These are phyloP conservation scores for Cyclocybe cylindracea DNA, from an alignment of 768 basidiomycete genomes.

Conservation along the genomic window DNA sequence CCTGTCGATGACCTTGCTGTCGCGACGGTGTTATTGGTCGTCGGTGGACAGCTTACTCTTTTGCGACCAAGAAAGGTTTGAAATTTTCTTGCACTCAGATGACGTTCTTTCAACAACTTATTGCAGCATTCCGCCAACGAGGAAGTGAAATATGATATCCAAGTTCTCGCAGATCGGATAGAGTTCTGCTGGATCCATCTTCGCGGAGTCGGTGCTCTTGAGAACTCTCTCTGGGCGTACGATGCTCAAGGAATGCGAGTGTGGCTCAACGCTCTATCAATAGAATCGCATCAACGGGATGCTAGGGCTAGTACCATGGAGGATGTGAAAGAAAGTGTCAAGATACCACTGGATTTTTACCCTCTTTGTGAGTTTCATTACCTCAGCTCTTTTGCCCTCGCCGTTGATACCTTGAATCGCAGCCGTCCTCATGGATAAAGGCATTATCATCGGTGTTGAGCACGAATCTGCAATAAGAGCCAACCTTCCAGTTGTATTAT, in stretches of 20 bases:
- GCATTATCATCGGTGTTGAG: slow-evolving; percentile 95
- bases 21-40: slow-evolving; percentile 94
- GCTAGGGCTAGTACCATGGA: slow-evolving; percentile 33
- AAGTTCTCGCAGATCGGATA: slow-evolving; percentile 94
- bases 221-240: slow-evolving; percentile 98
- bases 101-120: background rate
- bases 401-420: slow-evolving; percentile 8
- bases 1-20: slow-evolving; percentile 90
- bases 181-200: slow-evolving; percentile 99
- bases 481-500: slow-evolving; percentile 86
- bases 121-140: slow-evolving; percentile 66
- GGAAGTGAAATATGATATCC: slow-evolving; percentile 96
- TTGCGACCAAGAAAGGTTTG: slow-evolving; percentile 84
- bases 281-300: slow-evolving; percentile 55
- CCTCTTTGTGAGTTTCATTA: slow-evolving; percentile 71
- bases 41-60: slow-evolving; percentile 88
- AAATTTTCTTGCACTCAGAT: background rate
- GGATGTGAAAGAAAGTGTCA: slow-evolving; percentile 90
- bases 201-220: slow-evolving; percentile 87
- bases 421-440: slow-evolving; percentile 99
- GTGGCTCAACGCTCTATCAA: slow-evolving; percentile 94
- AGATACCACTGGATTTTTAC: slow-evolving; percentile 91
- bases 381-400: background rate
- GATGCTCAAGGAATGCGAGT: slow-evolving; percentile 88
- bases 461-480: slow-evolving; percentile 77